Evolutionary conservation across 2,329 filamentous ascomycete genomes (phyloP).

Genomic region (Pleoardoris graminearum): DNA sequence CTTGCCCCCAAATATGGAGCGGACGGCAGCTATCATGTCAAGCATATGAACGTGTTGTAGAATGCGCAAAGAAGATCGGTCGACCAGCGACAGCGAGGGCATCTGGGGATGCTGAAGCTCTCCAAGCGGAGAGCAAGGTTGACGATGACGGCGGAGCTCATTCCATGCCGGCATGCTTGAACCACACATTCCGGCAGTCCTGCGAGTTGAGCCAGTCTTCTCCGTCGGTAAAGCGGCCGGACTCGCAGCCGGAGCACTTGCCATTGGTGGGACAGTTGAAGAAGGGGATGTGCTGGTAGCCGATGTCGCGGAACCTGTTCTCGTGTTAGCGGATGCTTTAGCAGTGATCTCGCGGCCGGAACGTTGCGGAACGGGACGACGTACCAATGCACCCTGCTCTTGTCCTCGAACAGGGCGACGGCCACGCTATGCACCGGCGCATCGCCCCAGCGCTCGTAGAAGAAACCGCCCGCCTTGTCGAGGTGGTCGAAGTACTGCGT

Average conservation of each 20-base stretch:
- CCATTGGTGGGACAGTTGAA: slow-evolving; percentile 98
- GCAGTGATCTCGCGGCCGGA: not conserved
- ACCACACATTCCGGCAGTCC: slow-evolving; percentile 95
- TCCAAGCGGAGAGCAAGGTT: too few relatives aligned
- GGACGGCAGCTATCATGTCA: too few relatives aligned
- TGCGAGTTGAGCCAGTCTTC: slow-evolving; percentile 83
- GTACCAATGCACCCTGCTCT: slow-evolving; percentile 90
- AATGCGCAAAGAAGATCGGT: not conserved
- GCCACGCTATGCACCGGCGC: slow-evolving; percentile 96
- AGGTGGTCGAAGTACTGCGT: slow-evolving; percentile 96
- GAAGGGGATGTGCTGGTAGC: slow-evolving; percentile 97
- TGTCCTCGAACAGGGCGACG: slow-evolving; percentile 87
- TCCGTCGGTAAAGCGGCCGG: slow-evolving; percentile 86
- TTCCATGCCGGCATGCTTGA: slow-evolving; percentile 87
- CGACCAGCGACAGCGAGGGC: not conserved
- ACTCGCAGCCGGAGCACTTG: slow-evolving; percentile 86
- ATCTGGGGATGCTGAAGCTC: too few relatives aligned
- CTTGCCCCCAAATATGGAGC: not conserved
- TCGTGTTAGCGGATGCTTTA: too few relatives aligned
- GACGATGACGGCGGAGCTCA: slow-evolving; percentile 40
- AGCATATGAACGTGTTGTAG: not conserved
- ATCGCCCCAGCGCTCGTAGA: slow-evolving; percentile 98
- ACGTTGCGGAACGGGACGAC: not conserved
- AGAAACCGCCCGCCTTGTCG: slow-evolving; percentile 93
- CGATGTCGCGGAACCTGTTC: slow-evolving; percentile 99